A percentile compares a stretch with the other conserved stretches of the same genome.
Conservation (phyloP, 139 green algal species). For the Tetraselmis chui region DNA sequence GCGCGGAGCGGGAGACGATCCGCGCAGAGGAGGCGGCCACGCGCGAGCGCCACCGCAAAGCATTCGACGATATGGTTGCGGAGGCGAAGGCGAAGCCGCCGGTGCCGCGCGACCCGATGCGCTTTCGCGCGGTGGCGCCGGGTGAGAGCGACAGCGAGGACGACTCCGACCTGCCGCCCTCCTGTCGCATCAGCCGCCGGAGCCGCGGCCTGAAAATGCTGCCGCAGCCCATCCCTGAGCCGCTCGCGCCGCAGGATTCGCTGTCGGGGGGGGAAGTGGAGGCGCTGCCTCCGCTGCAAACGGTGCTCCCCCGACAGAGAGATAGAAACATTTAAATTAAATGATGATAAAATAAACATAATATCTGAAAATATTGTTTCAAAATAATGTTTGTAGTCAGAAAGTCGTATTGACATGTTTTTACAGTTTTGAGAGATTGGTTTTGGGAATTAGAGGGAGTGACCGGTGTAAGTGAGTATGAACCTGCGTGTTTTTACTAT, state of each 20-base stretch:
- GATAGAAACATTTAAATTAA: too few relatives aligned
- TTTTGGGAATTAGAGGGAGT: too few relatives aligned
- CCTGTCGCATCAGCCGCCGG: slow-evolving; percentile 9
- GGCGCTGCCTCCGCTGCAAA: neutral
- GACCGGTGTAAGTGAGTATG: too few relatives aligned
- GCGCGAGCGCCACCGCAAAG: slow-evolving; percentile 34
- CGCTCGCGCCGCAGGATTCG: too few relatives aligned
- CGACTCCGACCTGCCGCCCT: slow-evolving; percentile 22
- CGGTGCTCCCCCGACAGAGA: too few relatives aligned
- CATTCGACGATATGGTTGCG: slow-evolving; percentile 62
- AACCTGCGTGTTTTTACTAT: too few relatives aligned
- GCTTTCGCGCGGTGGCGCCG: slow-evolving; percentile 46
- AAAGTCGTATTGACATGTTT: too few relatives aligned
- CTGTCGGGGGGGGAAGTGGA: neutral
- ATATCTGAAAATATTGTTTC: too few relatives aligned
- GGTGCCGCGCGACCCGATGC: slow-evolving; percentile 47
- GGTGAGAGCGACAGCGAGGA: slow-evolving; percentile 56
- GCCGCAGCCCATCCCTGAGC: neutral
- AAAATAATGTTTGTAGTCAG: too few relatives aligned
- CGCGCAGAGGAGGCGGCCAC: slow-evolving; percentile 37
- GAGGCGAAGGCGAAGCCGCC: slow-evolving; percentile 23
- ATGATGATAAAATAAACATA: too few relatives aligned
- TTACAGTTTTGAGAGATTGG: too few relatives aligned
- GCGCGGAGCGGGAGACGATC: slow-evolving; percentile 21
- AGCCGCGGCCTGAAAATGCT: slow-evolving; percentile 8